Evolutionary conservation across 2,329 filamentous ascomycete genomes (phyloP).

Genomic region (Dothistroma pini): DNA sequence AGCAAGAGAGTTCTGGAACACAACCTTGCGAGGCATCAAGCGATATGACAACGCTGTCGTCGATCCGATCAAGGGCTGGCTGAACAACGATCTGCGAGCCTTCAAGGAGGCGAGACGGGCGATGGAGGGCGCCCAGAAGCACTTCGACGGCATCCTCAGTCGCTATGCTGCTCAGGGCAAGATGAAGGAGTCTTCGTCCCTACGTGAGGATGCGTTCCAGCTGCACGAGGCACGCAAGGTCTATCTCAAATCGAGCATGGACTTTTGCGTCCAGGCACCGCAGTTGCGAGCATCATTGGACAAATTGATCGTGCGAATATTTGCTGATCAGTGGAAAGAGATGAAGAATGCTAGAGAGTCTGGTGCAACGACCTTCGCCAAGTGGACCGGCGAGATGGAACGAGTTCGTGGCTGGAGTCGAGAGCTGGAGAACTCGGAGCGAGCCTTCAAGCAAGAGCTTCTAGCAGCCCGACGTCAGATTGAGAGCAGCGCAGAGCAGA

Average conservation of each 20-base stretch:
- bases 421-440: constrained; percentile 89
- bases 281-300: constrained; percentile 82
- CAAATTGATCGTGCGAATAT: constrained; percentile 78
- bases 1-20: constrained; percentile 81
- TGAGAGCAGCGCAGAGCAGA: constrained; percentile 68
- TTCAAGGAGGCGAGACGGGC: constrained; percentile 80
- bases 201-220: constrained; percentile 93
- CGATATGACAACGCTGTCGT: constrained; percentile 72
- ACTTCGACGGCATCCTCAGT: constrained; percentile 75
- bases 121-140: constrained; percentile 76
- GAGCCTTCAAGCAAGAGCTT: constrained; percentile 76
- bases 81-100: constrained; percentile 71
- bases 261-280: constrained; percentile 84
- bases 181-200: constrained; percentile 84
- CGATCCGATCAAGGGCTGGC: constrained; percentile 77
- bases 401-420: constrained; percentile 87
- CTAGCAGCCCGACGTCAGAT: constrained; percentile 75
- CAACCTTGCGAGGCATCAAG: constrained; percentile 68
- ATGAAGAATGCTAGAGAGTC: constrained; percentile 69
- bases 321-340: constrained; percentile 83
- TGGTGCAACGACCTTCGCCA: constrained; percentile 57
- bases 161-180: constrained; percentile 84
- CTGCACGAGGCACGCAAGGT: constrained; percentile 87
- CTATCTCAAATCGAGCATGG: constrained; percentile 88
- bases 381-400: constrained; percentile 78